Percentiles rank a stretch among this genome's conserved stretches.
These are phyloP conservation scores for Xylaria curta DNA, from an alignment of 495 filamentous ascomycete genomes.

Conservation along the genomic window DNA sequence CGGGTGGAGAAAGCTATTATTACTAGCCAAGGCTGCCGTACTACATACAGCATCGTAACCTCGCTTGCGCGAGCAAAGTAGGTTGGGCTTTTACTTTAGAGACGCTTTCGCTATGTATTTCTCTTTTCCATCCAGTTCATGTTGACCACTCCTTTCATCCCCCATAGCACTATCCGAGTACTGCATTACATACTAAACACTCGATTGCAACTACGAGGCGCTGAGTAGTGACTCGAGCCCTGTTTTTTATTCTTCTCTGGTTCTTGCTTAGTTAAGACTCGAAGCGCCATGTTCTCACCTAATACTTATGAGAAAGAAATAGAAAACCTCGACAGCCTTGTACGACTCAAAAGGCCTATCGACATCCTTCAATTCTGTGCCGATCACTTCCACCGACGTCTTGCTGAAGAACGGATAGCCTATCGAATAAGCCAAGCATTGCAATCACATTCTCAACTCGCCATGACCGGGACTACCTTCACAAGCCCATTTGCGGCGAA, in stretches of 20 bases:
- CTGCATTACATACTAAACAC: neutral
- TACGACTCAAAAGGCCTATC: slow-evolving; percentile 56
- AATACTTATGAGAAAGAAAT: slow-evolving; percentile 64
- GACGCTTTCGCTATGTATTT: neutral
- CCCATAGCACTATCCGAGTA: neutral
- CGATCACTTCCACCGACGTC: slow-evolving; percentile 67
- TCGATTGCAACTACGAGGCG: neutral
- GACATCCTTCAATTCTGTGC: slow-evolving; percentile 73
- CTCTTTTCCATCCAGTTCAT: slow-evolving; percentile 4
- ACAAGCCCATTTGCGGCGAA: slow-evolving; percentile 61
- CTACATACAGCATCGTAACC: slow-evolving; percentile 12
- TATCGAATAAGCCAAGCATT: slow-evolving; percentile 46
- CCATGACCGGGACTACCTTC: slow-evolving; percentile 60
- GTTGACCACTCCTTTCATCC: neutral
- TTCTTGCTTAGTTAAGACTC: neutral
- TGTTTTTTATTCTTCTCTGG: neutral
- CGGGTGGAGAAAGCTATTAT: slow-evolving; percentile 24
- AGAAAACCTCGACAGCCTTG: slow-evolving; percentile 61
- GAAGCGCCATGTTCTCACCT: slow-evolving; percentile 38
- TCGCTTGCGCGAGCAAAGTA: slow-evolving; percentile 11
- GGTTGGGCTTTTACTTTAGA: neutral
- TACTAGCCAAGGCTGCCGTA: slow-evolving; percentile 17
- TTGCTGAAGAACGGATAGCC: slow-evolving; percentile 64
- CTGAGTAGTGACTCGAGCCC: neutral
- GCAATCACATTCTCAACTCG: slow-evolving; percentile 31